These are phyloP conservation scores for Ramichloridium luteum DNA, from an alignment of 2,329 filamentous ascomycete species.

Conservation along the genomic window DNA sequence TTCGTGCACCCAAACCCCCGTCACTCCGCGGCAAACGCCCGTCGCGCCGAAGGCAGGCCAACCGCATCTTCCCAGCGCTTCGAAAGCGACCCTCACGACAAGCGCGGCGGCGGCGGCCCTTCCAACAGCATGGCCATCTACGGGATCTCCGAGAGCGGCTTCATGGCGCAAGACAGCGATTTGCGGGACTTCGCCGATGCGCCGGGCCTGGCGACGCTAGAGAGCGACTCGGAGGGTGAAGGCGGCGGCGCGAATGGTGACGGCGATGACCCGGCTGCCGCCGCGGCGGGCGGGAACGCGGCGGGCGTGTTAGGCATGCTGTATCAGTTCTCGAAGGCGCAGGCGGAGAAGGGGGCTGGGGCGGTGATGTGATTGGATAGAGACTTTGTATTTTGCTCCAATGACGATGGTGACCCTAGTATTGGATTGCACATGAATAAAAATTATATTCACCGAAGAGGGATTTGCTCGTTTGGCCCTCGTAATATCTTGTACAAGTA, in stretches of 20 bases:
- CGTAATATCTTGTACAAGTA: too few relatives aligned
- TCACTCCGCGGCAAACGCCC: slow-evolving; percentile 1
- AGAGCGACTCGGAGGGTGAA: slow-evolving; percentile 28
- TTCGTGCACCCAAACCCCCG: too few relatives aligned
- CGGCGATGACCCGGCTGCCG: slow-evolving; percentile 37
- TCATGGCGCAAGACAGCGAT: slow-evolving; percentile 44
- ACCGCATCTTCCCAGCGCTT: too few relatives aligned
- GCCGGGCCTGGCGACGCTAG: slow-evolving; percentile 20
- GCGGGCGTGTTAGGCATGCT: slow-evolving; percentile 53
- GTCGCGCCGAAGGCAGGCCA: neutral
- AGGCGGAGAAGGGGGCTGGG: slow-evolving; percentile 34
- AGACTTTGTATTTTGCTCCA: neutral
- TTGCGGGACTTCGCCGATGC: slow-evolving; percentile 39
- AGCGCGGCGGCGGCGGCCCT: slow-evolving; percentile 1
- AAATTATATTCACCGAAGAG: too few relatives aligned
- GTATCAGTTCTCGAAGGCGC: slow-evolving; percentile 54
- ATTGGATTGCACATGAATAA: too few relatives aligned
- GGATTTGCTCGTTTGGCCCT: too few relatives aligned
- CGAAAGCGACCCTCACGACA: neutral
- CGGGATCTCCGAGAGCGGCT: slow-evolving; percentile 30
- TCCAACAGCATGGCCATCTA: slow-evolving; percentile 1
- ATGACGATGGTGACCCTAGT: too few relatives aligned
- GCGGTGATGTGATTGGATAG: slow-evolving; percentile 10
- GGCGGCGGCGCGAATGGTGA: slow-evolving; percentile 34
- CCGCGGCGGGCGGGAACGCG: slow-evolving; percentile 25